A percentile compares a stretch with the other conserved stretches of the same genome.
Evolutionary conservation across 345 rosid genomes (phyloP).

Genomic region (Eucalyptus marginata): DNA sequence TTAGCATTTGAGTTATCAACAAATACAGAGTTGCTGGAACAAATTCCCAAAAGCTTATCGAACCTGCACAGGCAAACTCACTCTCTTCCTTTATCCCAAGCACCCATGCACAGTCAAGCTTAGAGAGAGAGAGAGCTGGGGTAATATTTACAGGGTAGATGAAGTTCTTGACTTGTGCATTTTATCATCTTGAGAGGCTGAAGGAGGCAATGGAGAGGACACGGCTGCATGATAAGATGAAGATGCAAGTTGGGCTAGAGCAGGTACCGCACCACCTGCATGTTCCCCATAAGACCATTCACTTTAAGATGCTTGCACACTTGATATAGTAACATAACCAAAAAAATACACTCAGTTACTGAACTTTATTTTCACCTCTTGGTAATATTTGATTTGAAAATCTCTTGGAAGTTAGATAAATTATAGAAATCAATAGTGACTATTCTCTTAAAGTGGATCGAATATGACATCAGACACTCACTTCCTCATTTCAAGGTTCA

Average conservation of each 20-base stretch:
- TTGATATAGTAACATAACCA: neutral
- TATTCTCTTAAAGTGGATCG: neutral
- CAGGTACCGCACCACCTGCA: conserved; percentile 82
- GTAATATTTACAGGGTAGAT: conserved; percentile 25
- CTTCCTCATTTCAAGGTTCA: neutral
- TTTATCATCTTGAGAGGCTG: conserved; percentile 34
- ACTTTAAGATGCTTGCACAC: neutral
- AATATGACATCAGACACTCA: neutral
- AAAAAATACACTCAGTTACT: neutral
- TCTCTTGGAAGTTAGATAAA: neutral
- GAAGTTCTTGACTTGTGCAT: conserved; percentile 40
- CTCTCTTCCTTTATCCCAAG: neutral
- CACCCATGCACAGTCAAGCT: neutral
- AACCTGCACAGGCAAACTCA: neutral
- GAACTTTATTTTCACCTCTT: neutral
- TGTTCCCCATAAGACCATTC: neutral
- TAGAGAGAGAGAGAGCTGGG: neutral
- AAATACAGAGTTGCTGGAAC: neutral
- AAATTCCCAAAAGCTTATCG: neutral
- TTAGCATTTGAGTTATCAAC: neutral
- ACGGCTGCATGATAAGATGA: conserved; percentile 68
- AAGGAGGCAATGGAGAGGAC: conserved; percentile 19
- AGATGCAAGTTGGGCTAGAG: conserved; percentile 73
- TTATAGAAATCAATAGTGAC: neutral
- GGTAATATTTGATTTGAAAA: neutral